phyloP scores from a whole-genome alignment of 345 rosid species.

The Hevea brasiliensis region DNA sequence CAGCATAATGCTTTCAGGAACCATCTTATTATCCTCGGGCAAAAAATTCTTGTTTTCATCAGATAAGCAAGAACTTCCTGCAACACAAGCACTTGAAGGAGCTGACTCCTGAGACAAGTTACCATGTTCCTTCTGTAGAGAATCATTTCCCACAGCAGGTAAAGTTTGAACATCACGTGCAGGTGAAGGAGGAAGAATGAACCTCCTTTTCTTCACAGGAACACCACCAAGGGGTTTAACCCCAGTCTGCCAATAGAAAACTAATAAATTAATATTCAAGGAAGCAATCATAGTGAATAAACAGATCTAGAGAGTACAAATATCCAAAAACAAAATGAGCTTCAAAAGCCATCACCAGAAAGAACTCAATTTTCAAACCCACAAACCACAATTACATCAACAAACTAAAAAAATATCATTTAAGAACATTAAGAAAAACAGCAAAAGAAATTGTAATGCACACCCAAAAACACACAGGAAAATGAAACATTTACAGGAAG shows the following conservation, averaged over 20 bases:
- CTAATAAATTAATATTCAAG: constrained; percentile 22
- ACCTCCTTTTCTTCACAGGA: constrained; percentile 86
- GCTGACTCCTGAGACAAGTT: constrained; percentile 28
- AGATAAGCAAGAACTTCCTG: constrained; percentile 26
- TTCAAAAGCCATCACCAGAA: not conserved
- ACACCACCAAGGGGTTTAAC: constrained; percentile 45
- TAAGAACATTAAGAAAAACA: not conserved
- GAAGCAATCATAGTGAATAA: not conserved
- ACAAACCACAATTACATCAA: not conserved
- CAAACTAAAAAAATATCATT: not conserved
- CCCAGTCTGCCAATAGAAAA: constrained; percentile 49
- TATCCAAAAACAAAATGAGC: not conserved
- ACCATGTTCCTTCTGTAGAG: constrained; percentile 19
- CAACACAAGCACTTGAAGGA: constrained; percentile 30
- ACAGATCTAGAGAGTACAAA: not conserved
- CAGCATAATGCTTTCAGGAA: constrained; percentile 11
- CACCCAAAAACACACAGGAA: not conserved
- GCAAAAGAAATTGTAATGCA: not conserved
- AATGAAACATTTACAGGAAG: not conserved
- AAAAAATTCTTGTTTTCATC: constrained; percentile 18
- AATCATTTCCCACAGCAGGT: constrained; percentile 14
- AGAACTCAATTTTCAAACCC: not conserved
- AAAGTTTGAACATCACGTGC: constrained; percentile 29
- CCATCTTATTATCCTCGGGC: constrained; percentile 11
- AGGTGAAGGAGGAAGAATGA: constrained; percentile 44